Evolutionary conservation across 441 rosid species (phyloP).

Genomic region (Bocquillonia castaneifolia): DNA sequence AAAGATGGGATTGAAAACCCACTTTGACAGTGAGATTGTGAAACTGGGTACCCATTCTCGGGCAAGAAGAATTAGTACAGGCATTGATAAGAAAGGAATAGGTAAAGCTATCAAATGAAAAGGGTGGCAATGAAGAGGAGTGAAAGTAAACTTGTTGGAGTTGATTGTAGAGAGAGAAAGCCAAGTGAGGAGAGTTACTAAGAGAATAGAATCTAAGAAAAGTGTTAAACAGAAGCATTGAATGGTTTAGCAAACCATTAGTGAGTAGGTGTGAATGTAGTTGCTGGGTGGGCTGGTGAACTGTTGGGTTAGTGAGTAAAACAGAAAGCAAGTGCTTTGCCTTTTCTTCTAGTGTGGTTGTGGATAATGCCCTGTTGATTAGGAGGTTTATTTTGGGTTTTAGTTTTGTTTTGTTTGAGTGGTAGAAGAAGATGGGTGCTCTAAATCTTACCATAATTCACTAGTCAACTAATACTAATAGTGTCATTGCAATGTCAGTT

Average conservation of each 20-base stretch:
- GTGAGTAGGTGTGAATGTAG: slow-evolving; percentile 46
- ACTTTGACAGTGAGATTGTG: slow-evolving; percentile 50
- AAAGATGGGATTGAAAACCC: slow-evolving; percentile 60
- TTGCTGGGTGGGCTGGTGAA: slow-evolving; percentile 35
- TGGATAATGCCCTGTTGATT: not conserved
- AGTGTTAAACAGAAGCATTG: slow-evolving; percentile 43
- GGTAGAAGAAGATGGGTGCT: not conserved
- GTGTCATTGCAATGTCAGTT: not conserved
- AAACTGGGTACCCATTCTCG: slow-evolving; percentile 45
- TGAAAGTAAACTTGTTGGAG: slow-evolving; percentile 33
- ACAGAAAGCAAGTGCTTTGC: slow-evolving; percentile 28
- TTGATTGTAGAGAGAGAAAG: slow-evolving; percentile 49
- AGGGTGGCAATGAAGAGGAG: slow-evolving; percentile 22
- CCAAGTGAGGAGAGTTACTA: slow-evolving; percentile 33
- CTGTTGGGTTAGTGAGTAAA: slow-evolving; percentile 30
- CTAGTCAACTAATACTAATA: not conserved
- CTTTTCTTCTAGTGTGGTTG: not conserved
- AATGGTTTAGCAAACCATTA: slow-evolving; percentile 33
- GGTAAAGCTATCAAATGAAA: slow-evolving; percentile 63
- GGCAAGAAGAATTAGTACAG: slow-evolving; percentile 34
- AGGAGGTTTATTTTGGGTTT: slow-evolving; percentile 15
- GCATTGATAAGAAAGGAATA: slow-evolving; percentile 62
- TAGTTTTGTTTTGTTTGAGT: not conserved
- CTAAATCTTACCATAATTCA: slow-evolving; percentile 16
- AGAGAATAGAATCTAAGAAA: slow-evolving; percentile 60